These are phyloP conservation scores for Arthrobotrys sphaeroides DNA, from an alignment of 2,329 filamentous ascomycete species.

Conservation along the genomic window DNA sequence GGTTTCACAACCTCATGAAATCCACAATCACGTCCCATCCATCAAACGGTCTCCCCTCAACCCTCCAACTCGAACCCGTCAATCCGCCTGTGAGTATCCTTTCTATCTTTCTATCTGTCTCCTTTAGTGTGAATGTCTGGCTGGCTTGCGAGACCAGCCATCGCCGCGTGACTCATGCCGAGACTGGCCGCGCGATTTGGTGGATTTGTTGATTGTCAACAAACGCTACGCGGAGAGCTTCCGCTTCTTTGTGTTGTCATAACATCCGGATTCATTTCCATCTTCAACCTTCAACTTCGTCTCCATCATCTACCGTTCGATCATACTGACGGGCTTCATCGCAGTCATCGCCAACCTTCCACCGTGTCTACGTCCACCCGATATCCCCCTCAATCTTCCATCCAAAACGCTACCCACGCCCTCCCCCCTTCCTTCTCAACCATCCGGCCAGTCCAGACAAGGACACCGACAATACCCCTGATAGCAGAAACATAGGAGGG, in stretches of 20 bases:
- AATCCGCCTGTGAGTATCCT: background rate
- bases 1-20: too few species aligned
- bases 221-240: conserved; percentile 9
- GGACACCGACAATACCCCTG: background rate
- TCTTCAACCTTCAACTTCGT: conserved; percentile 11
- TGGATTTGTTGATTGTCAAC: background rate
- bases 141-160: too few species aligned
- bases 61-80: too few species aligned
- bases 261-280: conserved; percentile 3
- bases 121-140: too few species aligned
- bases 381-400: conserved; percentile 13
- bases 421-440: conserved; percentile 38
- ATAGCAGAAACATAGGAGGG: background rate
- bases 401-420: conserved; percentile 23
- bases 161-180: background rate
- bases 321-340: background rate
- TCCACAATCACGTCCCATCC: too few species aligned
- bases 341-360: conserved; percentile 25
- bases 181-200: background rate
- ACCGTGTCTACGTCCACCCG: conserved; percentile 15
- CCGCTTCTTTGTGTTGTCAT: conserved; percentile 37
- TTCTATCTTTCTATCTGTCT: background rate
- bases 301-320: background rate
- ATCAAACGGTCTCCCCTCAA: too few species aligned
- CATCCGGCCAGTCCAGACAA: conserved; percentile 14